Evolutionary conservation across 345 rosid genomes (phyloP).

Genomic region (Rhodamnia argentea): DNA sequence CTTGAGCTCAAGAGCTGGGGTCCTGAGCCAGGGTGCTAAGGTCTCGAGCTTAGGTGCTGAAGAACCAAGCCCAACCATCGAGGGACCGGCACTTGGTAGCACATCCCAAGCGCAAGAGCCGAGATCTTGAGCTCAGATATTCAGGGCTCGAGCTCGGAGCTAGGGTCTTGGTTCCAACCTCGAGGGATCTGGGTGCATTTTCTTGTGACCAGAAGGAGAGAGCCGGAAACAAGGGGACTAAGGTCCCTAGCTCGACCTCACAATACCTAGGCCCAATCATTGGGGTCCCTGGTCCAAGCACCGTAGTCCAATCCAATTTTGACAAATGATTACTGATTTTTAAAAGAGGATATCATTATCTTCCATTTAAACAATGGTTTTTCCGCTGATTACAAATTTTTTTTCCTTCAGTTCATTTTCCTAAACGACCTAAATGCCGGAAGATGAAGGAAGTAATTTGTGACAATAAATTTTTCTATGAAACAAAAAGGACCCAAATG

Average conservation of each 20-base stretch:
- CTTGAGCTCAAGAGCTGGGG: not conserved
- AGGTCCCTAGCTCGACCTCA: not conserved
- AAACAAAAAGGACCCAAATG: not conserved
- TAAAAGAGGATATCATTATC: not conserved
- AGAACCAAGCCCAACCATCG: not conserved
- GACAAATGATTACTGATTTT: not conserved
- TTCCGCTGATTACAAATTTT: not conserved
- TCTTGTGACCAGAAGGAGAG: not conserved
- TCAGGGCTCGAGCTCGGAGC: too few species aligned
- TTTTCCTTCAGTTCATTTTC: not conserved
- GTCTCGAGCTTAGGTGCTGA: not conserved
- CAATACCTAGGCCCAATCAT: not conserved
- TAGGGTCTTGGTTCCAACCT: not conserved
- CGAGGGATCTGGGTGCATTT: not conserved
- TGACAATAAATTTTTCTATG: not conserved
- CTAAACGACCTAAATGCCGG: not conserved
- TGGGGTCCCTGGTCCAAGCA: not conserved
- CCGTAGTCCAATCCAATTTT: not conserved
- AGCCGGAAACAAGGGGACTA: not conserved
- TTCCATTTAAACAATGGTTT: not conserved
- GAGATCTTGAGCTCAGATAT: too few species aligned
- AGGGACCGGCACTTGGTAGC: not conserved
- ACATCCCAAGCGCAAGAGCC: not conserved
- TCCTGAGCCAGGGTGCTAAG: not conserved
- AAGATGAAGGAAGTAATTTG: not conserved